A percentile compares a stretch with the other conserved stretches of the same genome.
phyloP scores from a whole-genome alignment of 1,284 basidiomycete species.

The Sanghuangporus baumii region DNA sequence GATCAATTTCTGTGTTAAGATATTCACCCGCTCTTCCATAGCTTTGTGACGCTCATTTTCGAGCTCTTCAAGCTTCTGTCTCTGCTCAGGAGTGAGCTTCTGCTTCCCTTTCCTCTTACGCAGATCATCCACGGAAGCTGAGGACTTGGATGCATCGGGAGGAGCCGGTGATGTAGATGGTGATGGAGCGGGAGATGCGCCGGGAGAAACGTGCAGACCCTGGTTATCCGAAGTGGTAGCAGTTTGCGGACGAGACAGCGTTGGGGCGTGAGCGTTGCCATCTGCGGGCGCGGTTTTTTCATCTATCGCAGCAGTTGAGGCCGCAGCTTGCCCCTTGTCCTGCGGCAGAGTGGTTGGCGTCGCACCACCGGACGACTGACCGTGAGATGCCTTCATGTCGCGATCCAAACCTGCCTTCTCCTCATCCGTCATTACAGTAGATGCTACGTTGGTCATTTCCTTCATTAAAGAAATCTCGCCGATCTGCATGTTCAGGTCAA shows the following conservation, averaged over 20 bases:
- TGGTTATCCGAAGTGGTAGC: slow-evolving; percentile 10
- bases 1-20: slow-evolving; percentile 70
- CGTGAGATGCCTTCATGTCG: slow-evolving; percentile 42
- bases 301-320: background rate
- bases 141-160: slow-evolving; percentile 26
- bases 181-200: slow-evolving; percentile 23
- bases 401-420: slow-evolving; percentile 86
- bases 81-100: slow-evolving; percentile 80
- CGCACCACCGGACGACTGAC: slow-evolving; percentile 8
- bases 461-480: slow-evolving; percentile 93
- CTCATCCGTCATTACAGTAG: slow-evolving; percentile 83
- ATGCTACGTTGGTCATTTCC: slow-evolving; percentile 78
- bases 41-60: slow-evolving; percentile 76
- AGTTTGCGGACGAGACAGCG: slow-evolving; percentile 1
- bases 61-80: slow-evolving; percentile 73
- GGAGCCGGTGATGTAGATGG: slow-evolving; percentile 25
- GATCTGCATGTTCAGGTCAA: slow-evolving; percentile 45
- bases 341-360: slow-evolving; percentile 1
- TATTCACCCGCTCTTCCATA: slow-evolving; percentile 72
- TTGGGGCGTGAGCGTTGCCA: background rate
- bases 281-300: background rate
- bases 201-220: slow-evolving; percentile 7
- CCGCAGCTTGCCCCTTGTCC: background rate
- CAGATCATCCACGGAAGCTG: slow-evolving; percentile 13
- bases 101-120: slow-evolving; percentile 42